These are phyloP conservation scores for Lasiosphaeriaceae sp. DNA, from an alignment of 495 filamentous ascomycete genomes.

Conservation along the genomic window DNA sequence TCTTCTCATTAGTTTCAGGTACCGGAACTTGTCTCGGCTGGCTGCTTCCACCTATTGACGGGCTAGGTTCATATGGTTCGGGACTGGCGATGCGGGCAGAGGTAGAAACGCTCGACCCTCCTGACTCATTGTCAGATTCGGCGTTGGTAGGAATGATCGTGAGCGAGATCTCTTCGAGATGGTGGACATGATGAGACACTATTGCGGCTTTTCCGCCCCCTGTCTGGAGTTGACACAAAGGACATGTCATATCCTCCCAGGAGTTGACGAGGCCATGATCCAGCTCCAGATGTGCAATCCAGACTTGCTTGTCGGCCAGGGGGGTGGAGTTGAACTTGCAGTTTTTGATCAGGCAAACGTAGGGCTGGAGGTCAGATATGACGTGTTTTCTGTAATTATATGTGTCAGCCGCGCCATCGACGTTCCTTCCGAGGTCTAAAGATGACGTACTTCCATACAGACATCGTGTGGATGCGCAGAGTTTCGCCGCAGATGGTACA, in stretches of 20 bases:
- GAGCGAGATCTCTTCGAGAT: constrained; percentile 5
- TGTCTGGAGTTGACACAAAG: neutral
- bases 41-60: too few relatives aligned
- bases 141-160: neutral
- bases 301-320: neutral
- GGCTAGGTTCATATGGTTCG: too few relatives aligned
- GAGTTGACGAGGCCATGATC: neutral
- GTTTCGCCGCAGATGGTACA: too few relatives aligned
- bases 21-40: too few relatives aligned
- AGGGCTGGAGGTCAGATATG: constrained; percentile 5
- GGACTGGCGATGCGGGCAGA: too few relatives aligned
- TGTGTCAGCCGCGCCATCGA: neutral
- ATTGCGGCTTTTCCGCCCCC: neutral
- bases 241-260: neutral
- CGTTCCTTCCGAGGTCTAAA: too few relatives aligned
- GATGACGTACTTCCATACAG: too few relatives aligned
- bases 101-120: too few relatives aligned
- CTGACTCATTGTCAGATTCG: too few relatives aligned
- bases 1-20: too few relatives aligned
- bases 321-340: neutral
- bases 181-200: neutral
- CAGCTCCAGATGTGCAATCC: neutral
- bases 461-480: too few relatives aligned
- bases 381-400: neutral
- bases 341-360: neutral